Percentiles rank a stretch among this genome's conserved stretches.
Evolutionary conservation across 1,284 basidiomycete genomes (phyloP).

Genomic region (Ganoderma multipileum): DNA sequence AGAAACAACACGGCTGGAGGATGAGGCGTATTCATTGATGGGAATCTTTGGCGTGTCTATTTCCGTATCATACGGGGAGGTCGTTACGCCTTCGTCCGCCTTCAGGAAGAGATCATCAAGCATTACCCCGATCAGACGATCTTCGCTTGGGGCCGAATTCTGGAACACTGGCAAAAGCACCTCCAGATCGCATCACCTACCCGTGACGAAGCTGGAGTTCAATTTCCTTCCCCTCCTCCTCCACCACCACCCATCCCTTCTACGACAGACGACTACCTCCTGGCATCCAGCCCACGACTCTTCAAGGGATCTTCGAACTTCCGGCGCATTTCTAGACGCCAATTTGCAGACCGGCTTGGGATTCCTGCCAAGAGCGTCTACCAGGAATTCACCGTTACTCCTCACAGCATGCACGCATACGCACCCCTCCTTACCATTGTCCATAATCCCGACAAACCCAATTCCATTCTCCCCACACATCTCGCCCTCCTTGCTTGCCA

Average conservation of each 20-base stretch:
- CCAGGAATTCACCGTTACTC: slow-evolving; percentile 16
- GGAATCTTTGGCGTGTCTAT: slow-evolving; percentile 19
- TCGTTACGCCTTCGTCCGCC: slow-evolving; percentile 13
- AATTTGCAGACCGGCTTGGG: slow-evolving; percentile 7
- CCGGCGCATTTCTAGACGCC: neutral
- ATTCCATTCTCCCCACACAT: slow-evolving; percentile 11
- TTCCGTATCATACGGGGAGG: slow-evolving; percentile 15
- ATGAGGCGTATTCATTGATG: slow-evolving; percentile 20
- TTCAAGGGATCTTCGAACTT: slow-evolving; percentile 16
- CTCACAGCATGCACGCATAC: slow-evolving; percentile 22
- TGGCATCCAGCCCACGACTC: slow-evolving; percentile 15
- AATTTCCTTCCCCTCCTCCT: neutral
- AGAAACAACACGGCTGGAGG: slow-evolving; percentile 7
- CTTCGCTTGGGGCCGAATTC: slow-evolving; percentile 16
- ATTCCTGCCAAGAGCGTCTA: neutral
- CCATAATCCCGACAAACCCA: neutral
- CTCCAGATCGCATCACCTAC: too few species aligned
- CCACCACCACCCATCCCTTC: too few species aligned
- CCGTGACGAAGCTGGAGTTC: too few species aligned
- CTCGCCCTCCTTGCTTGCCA: slow-evolving; percentile 22
- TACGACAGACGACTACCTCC: slow-evolving; percentile 3
- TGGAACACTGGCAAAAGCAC: too few species aligned
- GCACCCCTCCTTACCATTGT: slow-evolving; percentile 19
- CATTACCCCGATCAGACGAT: slow-evolving; percentile 15
- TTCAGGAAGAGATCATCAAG: slow-evolving; percentile 19